Evolutionary conservation across 345 rosid genomes (phyloP), one percentile per base, ranked within the genome.

Genomic region (Murraya paniculata): DNA sequence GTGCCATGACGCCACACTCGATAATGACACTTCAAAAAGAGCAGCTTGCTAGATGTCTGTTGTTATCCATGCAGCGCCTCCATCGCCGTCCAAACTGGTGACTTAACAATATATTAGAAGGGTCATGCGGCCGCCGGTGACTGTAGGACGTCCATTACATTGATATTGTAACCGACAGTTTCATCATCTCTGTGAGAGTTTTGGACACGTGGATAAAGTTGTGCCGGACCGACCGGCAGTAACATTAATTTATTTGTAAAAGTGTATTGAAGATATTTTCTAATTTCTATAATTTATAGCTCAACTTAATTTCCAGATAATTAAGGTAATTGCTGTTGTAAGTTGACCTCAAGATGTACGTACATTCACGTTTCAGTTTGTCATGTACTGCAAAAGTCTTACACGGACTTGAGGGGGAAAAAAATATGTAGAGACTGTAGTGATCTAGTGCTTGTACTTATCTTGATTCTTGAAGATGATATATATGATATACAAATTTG

Each of bases 141-240:
- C 55, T 35, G 22, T 2, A n/a, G 33, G 69, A 33, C 33, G 70
- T 28, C 66, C 55, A 13, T 41, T 50, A 64, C 78, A 22, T 24
- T 59, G 81, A 86, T 72, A 62, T 36, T 25, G 58, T 55, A 84
- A 82, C 89, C 87, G 83, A 80, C 89, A 25, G 60, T 82, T 64
- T 79, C 86, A 81, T 84, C 85, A 87, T 75, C 80, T 13, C 2
- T 62, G 31, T 7, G 19, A 31, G 16, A 8, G 25, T 71, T 78
- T 55, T 19, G 30, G 84, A 78, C 84, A 85, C 81, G 73, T 82
- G 85, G 72, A 71, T 3, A 71, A 74, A 25, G 31, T 27, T 71
- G 82, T 73, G 74, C 67, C 56, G 19, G 59, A 64, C 82, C 71
- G 72, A 70, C 84, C 83, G 81, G 78, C 82, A 31, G 33, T 10